Evolutionary conservation across 768 basidiomycete species (phyloP), one percentile per base, ranked within the genome.

Genomic region (Phanerodontia chrysosporium): DNA sequence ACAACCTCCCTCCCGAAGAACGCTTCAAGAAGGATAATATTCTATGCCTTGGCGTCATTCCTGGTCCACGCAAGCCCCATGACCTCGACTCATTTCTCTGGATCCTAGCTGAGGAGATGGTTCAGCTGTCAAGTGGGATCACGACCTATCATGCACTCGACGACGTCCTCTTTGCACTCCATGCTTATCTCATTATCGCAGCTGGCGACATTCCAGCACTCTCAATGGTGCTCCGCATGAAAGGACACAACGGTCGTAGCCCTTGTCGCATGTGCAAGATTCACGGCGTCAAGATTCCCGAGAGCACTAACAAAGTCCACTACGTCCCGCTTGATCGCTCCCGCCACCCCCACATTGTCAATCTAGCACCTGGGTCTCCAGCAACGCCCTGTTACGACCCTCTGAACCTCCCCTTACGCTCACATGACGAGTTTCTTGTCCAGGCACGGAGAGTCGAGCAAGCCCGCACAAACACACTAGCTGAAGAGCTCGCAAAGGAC

Each of bases 251-350:
- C 39, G 69, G 59, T 2, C 18, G 49, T 8, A 53, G 13, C 13
- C 71, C 69, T 1, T 72, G 69, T 49, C 63, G 66, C 0, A 60
- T 59, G 55, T 73, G 71, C 61, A 52, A 48, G 24, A 68, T 73
- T n/a, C 30, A 24, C 0, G 64, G 61, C 14, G 53, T 72, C 22
- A 67, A 58, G 0, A 49, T 58, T 2, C 59, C 56, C 0, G 42
- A 59, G 21, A 29, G 39, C 1, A 32, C 42, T 1, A 21, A 28
- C 9, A 39, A 25, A 2, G 42, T 57, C 0, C 58, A 65, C 51
- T 69, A 68, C 45, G 61, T 65, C n/a, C 66, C 65, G 27, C 57
- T 64, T 0, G 44, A 62, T 25, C 61, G 61, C 7, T 18, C 54
- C 1, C 36, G 18, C 0, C 64, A 65, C 30, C 64, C 64, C 12